phyloP scores from a whole-genome alignment of 2,329 filamentous ascomycete genomes.

The Colletotrichum lindemuthianum region DNA sequence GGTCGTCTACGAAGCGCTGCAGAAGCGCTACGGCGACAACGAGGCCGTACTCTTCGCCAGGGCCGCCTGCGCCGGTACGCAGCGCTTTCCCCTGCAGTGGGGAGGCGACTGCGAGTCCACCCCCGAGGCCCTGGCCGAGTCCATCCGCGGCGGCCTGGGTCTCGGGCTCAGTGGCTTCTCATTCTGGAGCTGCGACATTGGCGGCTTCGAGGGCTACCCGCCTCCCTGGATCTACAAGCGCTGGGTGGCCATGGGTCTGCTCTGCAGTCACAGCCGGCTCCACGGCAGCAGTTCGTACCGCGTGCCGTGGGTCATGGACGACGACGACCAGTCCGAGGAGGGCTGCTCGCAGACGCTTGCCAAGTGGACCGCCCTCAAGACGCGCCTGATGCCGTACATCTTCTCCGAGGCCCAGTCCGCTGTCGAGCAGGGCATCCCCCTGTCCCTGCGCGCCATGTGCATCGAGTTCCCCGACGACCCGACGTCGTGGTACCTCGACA shows the following conservation, averaged over 20 bases:
- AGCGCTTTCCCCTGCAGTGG: constrained; percentile 77
- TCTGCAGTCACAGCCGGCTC: constrained; percentile 76
- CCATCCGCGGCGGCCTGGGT: constrained; percentile 71
- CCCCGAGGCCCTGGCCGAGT: constrained; percentile 78
- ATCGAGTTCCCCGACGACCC: constrained; percentile 77
- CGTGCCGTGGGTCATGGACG: constrained; percentile 78
- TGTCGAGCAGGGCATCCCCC: constrained; percentile 63
- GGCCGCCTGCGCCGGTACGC: constrained; percentile 73
- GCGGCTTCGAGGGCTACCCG: constrained; percentile 76
- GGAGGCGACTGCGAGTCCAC: constrained; percentile 81
- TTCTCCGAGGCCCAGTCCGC: constrained; percentile 55
- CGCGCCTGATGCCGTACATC: constrained; percentile 63
- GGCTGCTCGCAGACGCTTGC: constrained; percentile 62
- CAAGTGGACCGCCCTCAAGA: constrained; percentile 61
- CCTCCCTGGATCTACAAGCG: constrained; percentile 78
- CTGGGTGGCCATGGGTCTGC: constrained; percentile 79
- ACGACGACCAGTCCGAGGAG: constrained; percentile 66
- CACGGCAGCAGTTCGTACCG: constrained; percentile 77
- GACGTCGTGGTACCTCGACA: constrained; percentile 74
- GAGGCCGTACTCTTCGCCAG: constrained; percentile 75
- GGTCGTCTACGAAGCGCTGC: constrained; percentile 73
- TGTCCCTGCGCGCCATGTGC: constrained; percentile 72
- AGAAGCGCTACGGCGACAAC: constrained; percentile 59
- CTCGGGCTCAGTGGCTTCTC: constrained; percentile 72
- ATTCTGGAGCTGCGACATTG: constrained; percentile 78